Percentiles rank a stretch among this genome's conserved stretches.
These are phyloP conservation scores for Fonsecaea erecta DNA, from an alignment of 2,329 filamentous ascomycete genomes.

Conservation along the genomic window DNA sequence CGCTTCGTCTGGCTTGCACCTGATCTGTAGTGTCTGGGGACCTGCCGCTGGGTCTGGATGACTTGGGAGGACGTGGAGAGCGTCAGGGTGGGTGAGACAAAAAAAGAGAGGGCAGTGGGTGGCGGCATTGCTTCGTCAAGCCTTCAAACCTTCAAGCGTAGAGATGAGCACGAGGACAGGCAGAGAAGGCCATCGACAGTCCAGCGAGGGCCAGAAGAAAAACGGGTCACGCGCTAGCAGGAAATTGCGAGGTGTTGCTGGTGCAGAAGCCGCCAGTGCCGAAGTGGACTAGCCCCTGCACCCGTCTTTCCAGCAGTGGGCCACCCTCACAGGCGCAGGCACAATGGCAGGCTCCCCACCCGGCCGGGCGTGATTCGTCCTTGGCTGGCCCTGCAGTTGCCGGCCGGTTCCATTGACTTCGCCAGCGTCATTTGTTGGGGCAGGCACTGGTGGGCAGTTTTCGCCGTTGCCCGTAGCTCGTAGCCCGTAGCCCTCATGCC, in stretches of 20 bases:
- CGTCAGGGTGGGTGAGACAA: constrained; percentile 13
- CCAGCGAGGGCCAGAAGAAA: constrained; percentile 14
- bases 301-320: constrained; percentile 18
- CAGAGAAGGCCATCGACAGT: background rate
- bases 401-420: constrained; percentile 25
- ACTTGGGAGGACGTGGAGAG: constrained; percentile 11
- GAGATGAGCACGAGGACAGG: constrained; percentile 20
- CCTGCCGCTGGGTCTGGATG: constrained; percentile 6
- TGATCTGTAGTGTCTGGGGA: constrained; percentile 2
- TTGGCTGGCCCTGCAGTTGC: constrained; percentile 10
- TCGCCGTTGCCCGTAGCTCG: constrained; percentile 13
- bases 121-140: constrained; percentile 2
- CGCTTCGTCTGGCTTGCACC: background rate
- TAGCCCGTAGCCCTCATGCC: constrained; percentile 3
- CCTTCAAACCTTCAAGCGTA: constrained; percentile 8
- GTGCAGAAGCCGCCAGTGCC: constrained; percentile 18
- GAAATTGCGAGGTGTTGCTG: constrained; percentile 28
- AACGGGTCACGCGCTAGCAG: constrained; percentile 28
- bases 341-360: constrained; percentile 13
- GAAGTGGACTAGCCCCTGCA: constrained; percentile 20
- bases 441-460: background rate
- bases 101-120: constrained; percentile 8
- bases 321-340: constrained; percentile 19
- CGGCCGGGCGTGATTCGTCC: background rate
- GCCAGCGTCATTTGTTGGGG: constrained; percentile 8